Evolutionary conservation across 1,284 basidiomycete species (phyloP).

Genomic region (Leucoagaricus sp.): DNA sequence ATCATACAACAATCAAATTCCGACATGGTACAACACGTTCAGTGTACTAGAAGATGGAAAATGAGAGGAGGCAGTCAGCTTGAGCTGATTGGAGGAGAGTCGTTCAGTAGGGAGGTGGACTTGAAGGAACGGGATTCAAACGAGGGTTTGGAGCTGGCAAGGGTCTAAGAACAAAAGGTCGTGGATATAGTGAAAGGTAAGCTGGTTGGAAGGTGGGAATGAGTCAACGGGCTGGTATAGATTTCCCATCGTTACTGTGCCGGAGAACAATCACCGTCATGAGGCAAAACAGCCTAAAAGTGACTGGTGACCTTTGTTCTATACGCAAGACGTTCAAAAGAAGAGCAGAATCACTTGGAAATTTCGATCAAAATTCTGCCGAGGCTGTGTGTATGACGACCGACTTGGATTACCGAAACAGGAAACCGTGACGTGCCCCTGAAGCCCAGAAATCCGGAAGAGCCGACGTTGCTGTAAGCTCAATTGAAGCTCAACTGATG

Average conservation of each 20-base stretch:
- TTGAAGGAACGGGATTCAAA: background rate
- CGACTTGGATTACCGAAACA: too few species aligned
- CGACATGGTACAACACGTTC: slow-evolving; percentile 9
- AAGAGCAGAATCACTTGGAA: background rate
- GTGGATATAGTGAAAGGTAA: background rate
- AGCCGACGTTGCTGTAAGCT: too few species aligned
- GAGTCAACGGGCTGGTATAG: background rate
- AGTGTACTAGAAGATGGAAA: background rate
- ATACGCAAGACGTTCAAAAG: background rate
- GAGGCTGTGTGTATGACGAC: background rate
- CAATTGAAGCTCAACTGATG: too few species aligned
- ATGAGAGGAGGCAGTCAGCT: background rate
- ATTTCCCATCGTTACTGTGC: background rate
- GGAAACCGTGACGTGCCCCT: too few species aligned
- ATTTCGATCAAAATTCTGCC: too few species aligned
- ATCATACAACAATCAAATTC: slow-evolving; percentile 18
- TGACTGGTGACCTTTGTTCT: background rate
- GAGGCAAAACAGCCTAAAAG: too few species aligned
- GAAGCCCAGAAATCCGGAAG: too few species aligned
- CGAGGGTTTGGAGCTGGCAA: background rate
- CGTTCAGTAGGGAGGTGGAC: background rate
- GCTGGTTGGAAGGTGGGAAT: background rate
- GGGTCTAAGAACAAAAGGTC: background rate
- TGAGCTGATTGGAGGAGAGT: background rate
- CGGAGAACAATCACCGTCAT: background rate